Evolutionary conservation across 805 yeast genomes (phyloP).

Genomic region (Saturnispora bothae): DNA sequence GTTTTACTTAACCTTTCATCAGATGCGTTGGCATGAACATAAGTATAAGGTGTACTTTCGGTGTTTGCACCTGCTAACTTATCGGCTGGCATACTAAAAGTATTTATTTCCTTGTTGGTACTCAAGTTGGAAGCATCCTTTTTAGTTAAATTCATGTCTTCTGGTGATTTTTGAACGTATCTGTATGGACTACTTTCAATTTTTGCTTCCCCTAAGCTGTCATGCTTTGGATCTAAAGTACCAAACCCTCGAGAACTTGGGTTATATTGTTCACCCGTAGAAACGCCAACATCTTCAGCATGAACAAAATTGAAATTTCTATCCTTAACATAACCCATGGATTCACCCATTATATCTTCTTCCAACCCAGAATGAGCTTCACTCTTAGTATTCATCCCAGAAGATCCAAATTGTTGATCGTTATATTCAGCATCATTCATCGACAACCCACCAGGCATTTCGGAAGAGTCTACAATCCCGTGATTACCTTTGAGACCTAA

Average conservation of each 20-base stretch:
- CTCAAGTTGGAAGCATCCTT: constrained; percentile 1
- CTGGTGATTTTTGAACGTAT: constrained; percentile 1
- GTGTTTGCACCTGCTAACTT: constrained; percentile 1
- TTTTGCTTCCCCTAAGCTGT: not conserved
- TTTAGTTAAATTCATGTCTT: constrained; percentile 1
- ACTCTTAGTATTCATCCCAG: not conserved
- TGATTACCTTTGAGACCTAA: constrained; percentile 5
- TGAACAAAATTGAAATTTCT: not conserved
- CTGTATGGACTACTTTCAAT: constrained; percentile 7
- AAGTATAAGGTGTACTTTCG: constrained; percentile 7
- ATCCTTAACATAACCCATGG: not conserved
- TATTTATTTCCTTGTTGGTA: not conserved
- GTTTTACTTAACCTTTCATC: not conserved
- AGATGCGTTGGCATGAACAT: constrained; percentile 8
- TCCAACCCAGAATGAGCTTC: not conserved
- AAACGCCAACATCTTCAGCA: not conserved
- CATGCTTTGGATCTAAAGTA: not conserved
- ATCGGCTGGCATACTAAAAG: not conserved
- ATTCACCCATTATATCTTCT: not conserved
- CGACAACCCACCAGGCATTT: constrained; percentile 4
- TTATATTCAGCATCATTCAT: not conserved
- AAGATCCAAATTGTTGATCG: not conserved
- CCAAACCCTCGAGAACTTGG: not conserved
- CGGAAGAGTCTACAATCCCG: not conserved
- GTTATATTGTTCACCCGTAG: not conserved